Evolutionary conservation across 2,329 filamentous ascomycete species (phyloP), one percentile per base, ranked within the genome.

Genomic region (Dactylellina parvicollis): DNA sequence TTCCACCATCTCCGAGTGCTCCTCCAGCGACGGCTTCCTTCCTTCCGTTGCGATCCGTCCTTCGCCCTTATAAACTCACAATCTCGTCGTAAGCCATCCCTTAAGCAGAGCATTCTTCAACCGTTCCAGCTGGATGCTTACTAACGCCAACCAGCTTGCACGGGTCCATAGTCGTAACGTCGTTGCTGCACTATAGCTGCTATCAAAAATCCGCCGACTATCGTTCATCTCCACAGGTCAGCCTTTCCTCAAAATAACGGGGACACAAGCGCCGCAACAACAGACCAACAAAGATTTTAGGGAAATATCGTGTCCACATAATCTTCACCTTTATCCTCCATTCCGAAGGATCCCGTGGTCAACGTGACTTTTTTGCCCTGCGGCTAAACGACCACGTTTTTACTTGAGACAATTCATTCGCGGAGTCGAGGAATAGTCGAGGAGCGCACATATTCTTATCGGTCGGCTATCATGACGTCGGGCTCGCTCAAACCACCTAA

Each of bases 401-500:
- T 38, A 38, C 55, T 52, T 38, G 47, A 55, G 52, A 8, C 18
- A 18, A 50, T 46, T 16, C 34, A 57, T 57, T 50, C 50, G 49
- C 40, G 36, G 28, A 18, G 18, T 18, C 34, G 8, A 46, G 30
- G n/a, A 36, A 30, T 14, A 22, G 16, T 14, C 16, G 1, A n/a
- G 26, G 18, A 46, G 38, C 22, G 20, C 22, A 9, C 20, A 32
- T 42, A 28, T 24, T n/a, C 28, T 24, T 40, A n/a, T 16, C 22
- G 5, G 4, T 38, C 16, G 50, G 30, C 42, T 42, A 57, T 32
- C 67, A 72, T 59, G 59, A 44, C 52, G 26, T 59, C 57, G 7
- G 32, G 42, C 38, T 38, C 67, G 10, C 57, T 72, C 52, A 49
- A 52, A 18, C 57, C 67, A 52, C 67, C 59, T 44, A 72, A 65